Conservation (phyloP, 192 early-diverging fungal species). For the Backusella parvicylindrica region DNA sequence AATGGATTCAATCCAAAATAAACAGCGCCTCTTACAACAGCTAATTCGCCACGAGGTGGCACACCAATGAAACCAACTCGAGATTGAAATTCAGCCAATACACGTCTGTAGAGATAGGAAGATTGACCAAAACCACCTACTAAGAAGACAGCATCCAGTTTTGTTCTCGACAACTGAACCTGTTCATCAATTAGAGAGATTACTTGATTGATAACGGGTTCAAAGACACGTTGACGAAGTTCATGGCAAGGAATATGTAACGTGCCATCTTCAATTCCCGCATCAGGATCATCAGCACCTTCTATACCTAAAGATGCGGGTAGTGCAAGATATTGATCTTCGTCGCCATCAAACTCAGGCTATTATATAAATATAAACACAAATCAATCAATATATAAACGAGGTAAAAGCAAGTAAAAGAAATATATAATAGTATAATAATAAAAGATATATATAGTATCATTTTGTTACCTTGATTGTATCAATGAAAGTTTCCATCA, state of each 20-base stretch:
- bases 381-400: not conserved
- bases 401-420: not conserved
- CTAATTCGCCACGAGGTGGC: slow-evolving; percentile 40
- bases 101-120: slow-evolving; percentile 47
- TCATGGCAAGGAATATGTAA: slow-evolving; percentile 46
- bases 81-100: slow-evolving; percentile 37
- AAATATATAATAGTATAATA: not conserved
- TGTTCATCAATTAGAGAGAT: slow-evolving; percentile 48
- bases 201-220: slow-evolving; percentile 48
- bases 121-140: slow-evolving; percentile 55
- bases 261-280: slow-evolving; percentile 45
- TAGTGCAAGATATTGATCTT: slow-evolving; percentile 47
- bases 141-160: slow-evolving; percentile 48
- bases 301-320: slow-evolving; percentile 43
- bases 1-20: slow-evolving; percentile 49
- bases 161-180: slow-evolving; percentile 33
- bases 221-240: slow-evolving; percentile 49
- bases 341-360: slow-evolving; percentile 51
- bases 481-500: slow-evolving; percentile 44
- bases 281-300: slow-evolving; percentile 44
- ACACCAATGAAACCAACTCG: slow-evolving; percentile 45
- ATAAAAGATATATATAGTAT: not conserved
- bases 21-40: slow-evolving; percentile 54
- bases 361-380: not conserved
- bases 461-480: slow-evolving; percentile 35